Evolutionary conservation across 1,284 basidiomycete species (phyloP), one percentile per base, ranked within the genome.

Genomic region (Grifola frondosa): DNA sequence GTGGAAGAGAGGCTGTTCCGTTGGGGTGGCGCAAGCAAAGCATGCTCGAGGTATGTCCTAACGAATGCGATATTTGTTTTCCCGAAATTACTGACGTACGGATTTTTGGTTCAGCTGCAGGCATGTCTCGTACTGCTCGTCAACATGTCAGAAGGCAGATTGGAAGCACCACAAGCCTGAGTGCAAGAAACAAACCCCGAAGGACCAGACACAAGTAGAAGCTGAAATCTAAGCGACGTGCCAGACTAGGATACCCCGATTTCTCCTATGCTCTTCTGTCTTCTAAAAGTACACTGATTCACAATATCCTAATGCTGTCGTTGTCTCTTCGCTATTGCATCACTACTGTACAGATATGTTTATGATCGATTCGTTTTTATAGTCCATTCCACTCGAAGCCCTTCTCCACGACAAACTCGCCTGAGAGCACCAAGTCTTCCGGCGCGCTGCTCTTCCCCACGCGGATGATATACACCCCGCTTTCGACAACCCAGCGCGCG

Each of bases 371-470:
- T 4, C 22, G 9, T 30, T 22, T 4, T 36, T 35, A 71, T 32
- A 71, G 35, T 2, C 70, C 68, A 28, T 58, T 66, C 71, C 71
- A 74, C 52, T 63, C 63, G 47, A 73, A 65, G 21, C 61, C 56
- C 52, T 65, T 63, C 49, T 56, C 52, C 23, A 74, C 44, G 30
- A 46, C 48, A 42, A 71, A 61, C 48, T 58, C 52, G 13, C 53
- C 61, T 15, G 50, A 44, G 34, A 71, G 54, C 19, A 51, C 50
- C 47, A 71, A 42, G 34, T 61, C 60, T 30, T 58, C 48, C 9
- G 60, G 57, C 11, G 63, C 63, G 39, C 66, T 68, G 49, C 70
- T 69, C 29, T 56, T 53, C 3, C 70, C 71, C 6, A 74, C 69
- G 11, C 58, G 48, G 10, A 66, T 62, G 19, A 51, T 38, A 53